A percentile compares a stretch with the other conserved stretches of the same genome.
Conservation (phyloP, 169 alveolate species). For the Cystoisospora suis region DNA sequence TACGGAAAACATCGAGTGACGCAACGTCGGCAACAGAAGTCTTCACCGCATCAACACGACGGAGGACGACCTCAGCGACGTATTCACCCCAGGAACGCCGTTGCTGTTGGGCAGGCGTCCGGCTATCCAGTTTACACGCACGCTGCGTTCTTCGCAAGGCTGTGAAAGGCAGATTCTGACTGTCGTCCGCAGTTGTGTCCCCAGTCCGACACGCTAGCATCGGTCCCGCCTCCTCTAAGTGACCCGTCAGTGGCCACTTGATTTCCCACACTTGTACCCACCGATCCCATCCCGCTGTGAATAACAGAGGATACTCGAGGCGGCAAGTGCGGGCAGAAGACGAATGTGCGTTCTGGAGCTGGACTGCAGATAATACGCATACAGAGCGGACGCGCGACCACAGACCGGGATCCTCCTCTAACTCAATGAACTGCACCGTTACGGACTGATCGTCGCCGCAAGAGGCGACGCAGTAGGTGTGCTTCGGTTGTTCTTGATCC, state of each 20-base stretch:
- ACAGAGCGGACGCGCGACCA: neutral
- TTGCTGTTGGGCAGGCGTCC: neutral
- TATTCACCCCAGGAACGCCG: neutral
- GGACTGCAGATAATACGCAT: neutral
- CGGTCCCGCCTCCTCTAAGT: neutral
- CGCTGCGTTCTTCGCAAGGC: too few species aligned
- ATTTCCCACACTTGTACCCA: conserved; percentile 17
- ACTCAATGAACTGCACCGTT: neutral
- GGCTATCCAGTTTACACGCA: too few species aligned
- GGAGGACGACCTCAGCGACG: neutral
- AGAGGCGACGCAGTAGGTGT: neutral
- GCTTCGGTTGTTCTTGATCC: too few species aligned
- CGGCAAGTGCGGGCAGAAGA: neutral
- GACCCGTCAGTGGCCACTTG: neutral
- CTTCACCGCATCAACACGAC: neutral
- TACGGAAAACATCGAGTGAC: neutral
- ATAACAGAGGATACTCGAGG: neutral
- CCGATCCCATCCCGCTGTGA: conserved; percentile 29
- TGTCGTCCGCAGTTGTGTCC: neutral
- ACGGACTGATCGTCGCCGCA: conserved; percentile 32
- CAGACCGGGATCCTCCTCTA: neutral
- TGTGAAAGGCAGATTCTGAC: too few species aligned
- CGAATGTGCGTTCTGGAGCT: conserved; percentile 6
- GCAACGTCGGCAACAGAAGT: conserved; percentile 22
- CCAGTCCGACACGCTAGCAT: neutral